A percentile compares a stretch with the other conserved stretches of the same genome.
Evolutionary conservation across 1,284 basidiomycete species (phyloP).

Genomic region (Filobasidium uniguttulatum): DNA sequence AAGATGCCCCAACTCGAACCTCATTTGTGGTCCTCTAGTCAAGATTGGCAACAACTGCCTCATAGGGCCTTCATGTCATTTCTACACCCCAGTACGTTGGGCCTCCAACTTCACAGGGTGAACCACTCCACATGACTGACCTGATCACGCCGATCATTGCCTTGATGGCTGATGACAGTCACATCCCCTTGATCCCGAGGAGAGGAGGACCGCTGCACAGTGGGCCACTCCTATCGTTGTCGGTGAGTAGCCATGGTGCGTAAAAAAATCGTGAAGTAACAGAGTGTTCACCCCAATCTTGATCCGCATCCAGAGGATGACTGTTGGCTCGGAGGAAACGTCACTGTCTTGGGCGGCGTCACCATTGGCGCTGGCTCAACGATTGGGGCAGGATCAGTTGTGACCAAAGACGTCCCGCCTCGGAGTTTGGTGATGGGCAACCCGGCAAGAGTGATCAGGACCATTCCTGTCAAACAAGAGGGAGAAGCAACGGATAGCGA

Average conservation of each 20-base stretch:
- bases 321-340: constrained; percentile 40
- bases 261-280: too few relatives aligned
- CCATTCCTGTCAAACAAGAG: constrained; percentile 22
- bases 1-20: background rate
- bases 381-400: constrained; percentile 40
- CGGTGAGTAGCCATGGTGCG: too few relatives aligned
- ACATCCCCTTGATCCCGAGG: constrained; percentile 37
- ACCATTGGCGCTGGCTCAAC: constrained; percentile 40
- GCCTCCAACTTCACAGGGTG: constrained; percentile 26
- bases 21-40: background rate
- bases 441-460: constrained; percentile 39
- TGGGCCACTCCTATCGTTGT: constrained; percentile 34
- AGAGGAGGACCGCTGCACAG: constrained; percentile 30
- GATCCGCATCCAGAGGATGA: constrained; percentile 19
- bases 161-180: constrained; percentile 14
- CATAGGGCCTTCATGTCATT: constrained; percentile 1
- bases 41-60: background rate
- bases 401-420: constrained; percentile 38
- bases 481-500: constrained; percentile 4
- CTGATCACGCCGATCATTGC: background rate
- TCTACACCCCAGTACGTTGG: constrained; percentile 27
- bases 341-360: constrained; percentile 38
- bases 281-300: background rate
- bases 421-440: constrained; percentile 39
- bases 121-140: background rate